Evolutionary conservation across 148 eudicot species (phyloP).

Genomic region (Vaccinium darrowii): DNA sequence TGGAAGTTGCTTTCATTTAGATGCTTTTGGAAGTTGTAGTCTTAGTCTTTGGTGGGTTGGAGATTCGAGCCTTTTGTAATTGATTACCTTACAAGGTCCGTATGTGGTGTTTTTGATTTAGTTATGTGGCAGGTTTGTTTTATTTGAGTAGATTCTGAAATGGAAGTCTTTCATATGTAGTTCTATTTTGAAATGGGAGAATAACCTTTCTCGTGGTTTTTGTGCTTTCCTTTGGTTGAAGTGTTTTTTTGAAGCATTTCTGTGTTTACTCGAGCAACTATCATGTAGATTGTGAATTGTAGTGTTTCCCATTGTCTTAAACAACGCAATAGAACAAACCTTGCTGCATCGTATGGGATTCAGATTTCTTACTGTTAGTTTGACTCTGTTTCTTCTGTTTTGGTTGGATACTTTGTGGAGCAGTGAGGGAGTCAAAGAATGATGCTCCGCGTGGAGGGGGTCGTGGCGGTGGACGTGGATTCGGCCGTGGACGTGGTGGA

Average conservation of each 20-base stretch:
- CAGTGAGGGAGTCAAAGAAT: constrained; percentile 63
- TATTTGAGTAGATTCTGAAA: not conserved
- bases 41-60: not conserved
- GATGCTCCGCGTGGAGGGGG: constrained; percentile 58
- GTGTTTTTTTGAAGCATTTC: not conserved
- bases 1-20: not conserved
- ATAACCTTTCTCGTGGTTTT: not conserved
- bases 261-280: not conserved
- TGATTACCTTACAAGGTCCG: not conserved
- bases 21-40: not conserved
- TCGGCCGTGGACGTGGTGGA: constrained; percentile 52
- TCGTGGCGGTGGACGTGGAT: constrained; percentile 51
- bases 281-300: not conserved
- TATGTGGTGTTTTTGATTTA: not conserved
- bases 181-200: not conserved
- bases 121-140: not conserved
- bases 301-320: not conserved
- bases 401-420: not conserved
- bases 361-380: not conserved
- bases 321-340: not conserved
- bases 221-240: not conserved
- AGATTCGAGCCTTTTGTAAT: not conserved
- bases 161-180: not conserved
- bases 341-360: not conserved
- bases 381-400: not conserved